These are phyloP conservation scores for Mentha longifolia DNA, from an alignment of 257 asterid species.

Conservation along the genomic window DNA sequence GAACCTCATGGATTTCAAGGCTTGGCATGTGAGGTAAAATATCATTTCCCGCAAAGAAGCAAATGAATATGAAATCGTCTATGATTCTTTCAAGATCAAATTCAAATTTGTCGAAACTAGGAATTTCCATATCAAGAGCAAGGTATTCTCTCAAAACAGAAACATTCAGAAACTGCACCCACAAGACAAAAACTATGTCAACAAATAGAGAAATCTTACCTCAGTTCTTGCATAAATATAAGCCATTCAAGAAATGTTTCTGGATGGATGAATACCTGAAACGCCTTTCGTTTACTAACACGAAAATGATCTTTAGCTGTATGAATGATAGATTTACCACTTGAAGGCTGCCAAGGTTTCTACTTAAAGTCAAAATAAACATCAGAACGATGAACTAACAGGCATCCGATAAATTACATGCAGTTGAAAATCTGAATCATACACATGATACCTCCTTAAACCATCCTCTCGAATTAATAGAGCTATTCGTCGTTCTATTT, in stretches of 20 bases:
- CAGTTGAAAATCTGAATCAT: background rate
- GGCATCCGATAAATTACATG: background rate
- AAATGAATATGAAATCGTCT: slow-evolving; percentile 66
- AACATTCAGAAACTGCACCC: slow-evolving; percentile 60
- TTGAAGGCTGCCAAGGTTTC: slow-evolving; percentile 15
- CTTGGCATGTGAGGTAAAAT: slow-evolving; percentile 67
- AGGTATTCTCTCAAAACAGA: slow-evolving; percentile 62
- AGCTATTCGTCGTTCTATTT: background rate
- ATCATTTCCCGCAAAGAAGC: slow-evolving; percentile 72
- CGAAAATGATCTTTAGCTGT: background rate
- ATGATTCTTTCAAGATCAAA: slow-evolving; percentile 50
- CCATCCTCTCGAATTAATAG: background rate
- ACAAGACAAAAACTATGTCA: too few relatives aligned
- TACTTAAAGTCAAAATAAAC: background rate
- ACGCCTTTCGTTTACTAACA: slow-evolving; percentile 5
- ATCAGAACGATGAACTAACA: background rate
- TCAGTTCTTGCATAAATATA: background rate
- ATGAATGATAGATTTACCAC: background rate
- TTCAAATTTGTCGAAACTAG: slow-evolving; percentile 35
- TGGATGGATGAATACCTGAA: slow-evolving; percentile 33
- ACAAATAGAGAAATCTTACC: too few relatives aligned
- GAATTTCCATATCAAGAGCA: slow-evolving; percentile 49
- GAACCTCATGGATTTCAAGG: slow-evolving; percentile 64
- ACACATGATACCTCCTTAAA: slow-evolving; percentile 1
- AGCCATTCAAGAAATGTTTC: too few relatives aligned